Percentiles rank a stretch among this genome's conserved stretches.
These are phyloP conservation scores for Populus trichocarpa DNA, from an alignment of 441 rosid genomes.

Conservation along the genomic window DNA sequence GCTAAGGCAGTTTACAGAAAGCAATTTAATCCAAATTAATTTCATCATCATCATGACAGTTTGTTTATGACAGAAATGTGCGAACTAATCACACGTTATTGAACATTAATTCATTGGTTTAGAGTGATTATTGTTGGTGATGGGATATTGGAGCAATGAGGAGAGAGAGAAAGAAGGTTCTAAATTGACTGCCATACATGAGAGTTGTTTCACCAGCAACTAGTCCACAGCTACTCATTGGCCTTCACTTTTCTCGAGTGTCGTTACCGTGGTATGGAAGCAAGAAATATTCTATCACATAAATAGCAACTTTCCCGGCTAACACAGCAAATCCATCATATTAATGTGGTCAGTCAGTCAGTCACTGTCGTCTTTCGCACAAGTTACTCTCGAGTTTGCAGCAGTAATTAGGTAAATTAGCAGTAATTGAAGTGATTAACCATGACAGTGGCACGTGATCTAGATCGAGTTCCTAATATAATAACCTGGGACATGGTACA, in stretches of 20 bases:
- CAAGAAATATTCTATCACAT: not conserved
- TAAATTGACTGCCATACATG: not conserved
- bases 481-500: not conserved
- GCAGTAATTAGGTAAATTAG: no score
- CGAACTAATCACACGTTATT: not conserved
- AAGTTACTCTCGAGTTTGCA: no score
- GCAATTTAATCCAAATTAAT: no score
- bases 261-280: not conserved
- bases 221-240: not conserved
- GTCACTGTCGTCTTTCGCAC: not conserved
- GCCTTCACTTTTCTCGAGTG: not conserved
- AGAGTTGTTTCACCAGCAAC: not conserved
- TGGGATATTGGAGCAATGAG: no score
- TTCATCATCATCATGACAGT: not conserved
- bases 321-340: not conserved
- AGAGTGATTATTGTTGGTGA: not conserved
- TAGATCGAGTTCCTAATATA: not conserved
- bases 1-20: no score
- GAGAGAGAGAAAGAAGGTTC: not conserved
- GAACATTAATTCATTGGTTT: no score
- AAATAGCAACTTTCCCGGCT: not conserved
- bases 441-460: not conserved
- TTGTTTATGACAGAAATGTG: not conserved
- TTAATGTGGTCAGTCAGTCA: not conserved
- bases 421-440: no score